Evolutionary conservation across 2,329 filamentous ascomycete species (phyloP), one percentile per base, ranked within the genome.

Genomic region (Annulohypoxylon truncatum): DNA sequence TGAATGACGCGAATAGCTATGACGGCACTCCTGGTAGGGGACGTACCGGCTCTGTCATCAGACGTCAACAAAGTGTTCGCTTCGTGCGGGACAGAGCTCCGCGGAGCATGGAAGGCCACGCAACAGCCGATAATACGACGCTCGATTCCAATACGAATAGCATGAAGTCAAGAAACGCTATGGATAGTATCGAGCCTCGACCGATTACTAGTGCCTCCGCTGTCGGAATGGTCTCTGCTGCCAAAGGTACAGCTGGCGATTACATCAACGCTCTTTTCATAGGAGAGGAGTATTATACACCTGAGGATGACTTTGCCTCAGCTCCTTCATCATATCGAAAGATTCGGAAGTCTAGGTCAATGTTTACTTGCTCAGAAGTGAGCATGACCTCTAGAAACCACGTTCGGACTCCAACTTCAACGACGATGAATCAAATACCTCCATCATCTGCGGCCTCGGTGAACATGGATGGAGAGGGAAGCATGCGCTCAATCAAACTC

Each of bases 301-400:
- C 79, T 0, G 82, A 85, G 61, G 83, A 86, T 61, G 81, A 84
- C 55, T 74, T 82, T 29, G 80, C 79, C 1, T 85, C 84, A 2
- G 78, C 79, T 28, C 81, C 82, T 12, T 82, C 81, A 1, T 84
- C 84, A 0, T 84, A 82, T 68, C 80, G 82, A 48, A 82, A 79
- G 26, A 75, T 89, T 42, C 84, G 85, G 44, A 86, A 84, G 71
- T 86, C 86, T 1, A 84, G 79, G 62, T 89, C 87, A 0, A 84
- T 88, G 83, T 81, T 85, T 65, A 76, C 78, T 9, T 74, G 77
- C 2, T 77, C 78, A 1, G 68, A 74, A 9, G 42, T 47, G 0
- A 58, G 51, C 18, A 68, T 65, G 5, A 50, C 20, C 28, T 58
- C 63, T 3, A 38, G 62, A 13, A 38, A 62, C 9, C 55, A 64